Base-by-base conservation (phyloP, 805 yeast genomes). In the Candida xyloterini region DNA sequence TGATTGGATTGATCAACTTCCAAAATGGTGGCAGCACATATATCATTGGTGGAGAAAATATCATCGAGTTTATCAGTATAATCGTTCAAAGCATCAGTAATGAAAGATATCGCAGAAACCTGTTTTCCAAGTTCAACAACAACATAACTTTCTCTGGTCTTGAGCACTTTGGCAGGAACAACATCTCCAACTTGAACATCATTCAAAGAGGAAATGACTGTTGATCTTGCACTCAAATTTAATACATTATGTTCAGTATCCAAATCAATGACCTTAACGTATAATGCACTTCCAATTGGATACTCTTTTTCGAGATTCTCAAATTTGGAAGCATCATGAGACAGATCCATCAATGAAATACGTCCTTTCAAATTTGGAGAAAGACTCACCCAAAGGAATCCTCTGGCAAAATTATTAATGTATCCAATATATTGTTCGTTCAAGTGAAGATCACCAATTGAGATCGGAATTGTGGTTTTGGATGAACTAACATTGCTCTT, bases 61-160 rank as follows among this genome's bases (percentile, higher is more conserved):
- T 70, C 74, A 24, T 69, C 70, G 34, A 84, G 60, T 33, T 73
- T 68, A 27, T 71, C 63, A 25, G 78, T 68, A 57, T 76, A 86
- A 56, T 83, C 83, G 54, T 81, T 76, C 49, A 84, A 66, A 5
- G 95, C 88, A 59, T 88, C 96, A 3, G 93, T 79, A 36, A 83
- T 74, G 55, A 73, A 79, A 3, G 93, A 73, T 39, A 81, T 70
- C 3, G 84, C 90, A 24, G 73, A 70, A 8, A 82, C 68, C 32
- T 68, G 71, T 24, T 71, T 70, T n/a, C 88, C 84, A 31, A 88
- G 62, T 45, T 83, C 84, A 30, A 87, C 82, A 49, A 84, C 61
- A 28, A 86, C 79, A 50, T 71, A 78, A 30, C 73, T 70, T 10
- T 77, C 82, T 37, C 72, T 66, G 2, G 84, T 74, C 50, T 73